Percentiles rank a stretch among this genome's conserved stretches.
Evolutionary conservation across 345 rosid species (phyloP).

Genomic region (Salix arbutifolia): DNA sequence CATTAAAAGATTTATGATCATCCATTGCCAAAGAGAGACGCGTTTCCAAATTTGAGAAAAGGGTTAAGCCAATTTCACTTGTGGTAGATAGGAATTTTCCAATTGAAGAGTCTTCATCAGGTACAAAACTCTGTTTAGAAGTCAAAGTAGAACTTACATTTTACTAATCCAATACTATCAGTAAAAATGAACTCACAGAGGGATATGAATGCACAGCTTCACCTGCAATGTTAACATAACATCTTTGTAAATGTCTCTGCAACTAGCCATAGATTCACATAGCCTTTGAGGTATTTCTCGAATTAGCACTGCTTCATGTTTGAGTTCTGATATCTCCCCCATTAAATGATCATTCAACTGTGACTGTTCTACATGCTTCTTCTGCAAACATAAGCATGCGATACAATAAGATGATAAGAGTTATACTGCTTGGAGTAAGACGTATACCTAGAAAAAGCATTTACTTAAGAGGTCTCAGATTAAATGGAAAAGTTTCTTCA

Average conservation of each 20-base stretch:
- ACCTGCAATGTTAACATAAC: slow-evolving; percentile 57
- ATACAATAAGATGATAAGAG: not conserved
- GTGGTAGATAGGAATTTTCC: slow-evolving; percentile 48
- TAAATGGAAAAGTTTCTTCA: not conserved
- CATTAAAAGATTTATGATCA: slow-evolving; percentile 21
- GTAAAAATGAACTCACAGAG: slow-evolving; percentile 1
- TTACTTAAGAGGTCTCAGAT: no score
- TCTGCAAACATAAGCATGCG: slow-evolving; percentile 39
- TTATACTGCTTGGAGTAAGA: not conserved
- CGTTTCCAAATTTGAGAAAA: slow-evolving; percentile 61
- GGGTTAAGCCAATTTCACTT: slow-evolving; percentile 48
- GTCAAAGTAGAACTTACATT: slow-evolving; percentile 16
- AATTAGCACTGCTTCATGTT: slow-evolving; percentile 37
- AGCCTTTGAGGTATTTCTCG: slow-evolving; percentile 53
- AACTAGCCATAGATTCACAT: slow-evolving; percentile 41
- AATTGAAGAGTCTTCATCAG: slow-evolving; percentile 46
- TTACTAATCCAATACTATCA: not conserved
- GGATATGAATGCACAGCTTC: slow-evolving; percentile 8
- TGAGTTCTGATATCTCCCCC: slow-evolving; percentile 61
- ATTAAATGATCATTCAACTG: slow-evolving; percentile 42
- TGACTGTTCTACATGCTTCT: slow-evolving; percentile 52
- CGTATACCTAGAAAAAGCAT: not conserved
- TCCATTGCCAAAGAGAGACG: slow-evolving; percentile 35
- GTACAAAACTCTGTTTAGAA: slow-evolving; percentile 40
- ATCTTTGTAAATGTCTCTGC: slow-evolving; percentile 50